Evolutionary conservation across 192 early-diverging fungal species (phyloP).

Genomic region (Coemansia umbellata): DNA sequence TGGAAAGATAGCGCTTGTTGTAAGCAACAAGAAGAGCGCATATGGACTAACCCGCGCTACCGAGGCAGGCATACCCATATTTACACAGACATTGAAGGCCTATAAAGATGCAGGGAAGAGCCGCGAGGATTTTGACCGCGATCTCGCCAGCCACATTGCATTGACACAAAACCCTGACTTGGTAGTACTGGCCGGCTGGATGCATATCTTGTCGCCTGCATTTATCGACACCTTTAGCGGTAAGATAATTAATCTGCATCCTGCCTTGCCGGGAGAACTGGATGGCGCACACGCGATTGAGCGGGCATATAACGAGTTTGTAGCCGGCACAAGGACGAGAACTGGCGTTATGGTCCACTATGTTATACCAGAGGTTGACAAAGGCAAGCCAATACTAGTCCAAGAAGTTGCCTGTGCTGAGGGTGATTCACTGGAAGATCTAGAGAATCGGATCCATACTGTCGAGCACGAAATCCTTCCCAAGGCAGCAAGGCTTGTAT

Average conservation of each 20-base stretch:
- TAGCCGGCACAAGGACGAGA: conserved; percentile 64
- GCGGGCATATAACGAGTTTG: conserved; percentile 84
- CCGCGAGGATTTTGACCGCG: conserved; percentile 84
- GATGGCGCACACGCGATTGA: conserved; percentile 97
- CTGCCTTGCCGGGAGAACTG: conserved; percentile 92
- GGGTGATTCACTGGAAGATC: conserved; percentile 70
- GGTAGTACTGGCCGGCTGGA: conserved; percentile 93
- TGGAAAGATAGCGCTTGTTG: conserved; percentile 75
- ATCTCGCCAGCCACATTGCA: conserved; percentile 68
- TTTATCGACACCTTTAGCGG: conserved; percentile 73
- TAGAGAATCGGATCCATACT: conserved; percentile 87
- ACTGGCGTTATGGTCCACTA: conserved; percentile 93
- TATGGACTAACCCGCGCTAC: conserved; percentile 88
- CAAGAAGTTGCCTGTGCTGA: conserved; percentile 72
- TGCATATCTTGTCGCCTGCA: conserved; percentile 92
- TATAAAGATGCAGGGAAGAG: conserved; percentile 79
- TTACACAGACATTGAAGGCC: conserved; percentile 74
- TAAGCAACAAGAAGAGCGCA: conserved; percentile 82
- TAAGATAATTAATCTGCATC: conserved; percentile 92
- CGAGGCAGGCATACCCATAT: conserved; percentile 78
- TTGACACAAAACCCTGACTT: conserved; percentile 67
- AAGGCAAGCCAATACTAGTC: conserved; percentile 83
- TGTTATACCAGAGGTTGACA: conserved; percentile 94
- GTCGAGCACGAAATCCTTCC: conserved; percentile 88
- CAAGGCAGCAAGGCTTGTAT: conserved; percentile 57